Evolutionary conservation across 1,284 basidiomycete genomes (phyloP).

Genomic region (Ceratobasidium papillatum): DNA sequence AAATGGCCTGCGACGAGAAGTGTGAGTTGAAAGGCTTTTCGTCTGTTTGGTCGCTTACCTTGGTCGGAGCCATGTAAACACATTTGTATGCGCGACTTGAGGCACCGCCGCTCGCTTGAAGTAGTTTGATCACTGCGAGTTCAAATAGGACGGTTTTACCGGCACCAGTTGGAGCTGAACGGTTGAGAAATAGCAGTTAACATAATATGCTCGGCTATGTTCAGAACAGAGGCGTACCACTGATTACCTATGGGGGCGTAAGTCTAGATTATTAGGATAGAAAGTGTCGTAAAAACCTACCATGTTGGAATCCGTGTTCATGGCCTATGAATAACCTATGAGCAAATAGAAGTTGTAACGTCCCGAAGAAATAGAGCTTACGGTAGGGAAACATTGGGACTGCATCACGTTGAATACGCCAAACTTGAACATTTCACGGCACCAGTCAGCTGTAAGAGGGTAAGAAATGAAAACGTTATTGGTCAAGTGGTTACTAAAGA

Average conservation of each 20-base stretch:
- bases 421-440: conserved; percentile 84
- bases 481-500: not conserved
- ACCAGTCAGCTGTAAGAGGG: conserved; percentile 72
- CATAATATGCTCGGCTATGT: conserved; percentile 37
- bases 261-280: conserved; percentile 41
- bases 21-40: not conserved
- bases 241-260: conserved; percentile 66
- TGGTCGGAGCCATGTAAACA: conserved; percentile 95
- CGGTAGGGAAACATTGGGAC: conserved; percentile 79
- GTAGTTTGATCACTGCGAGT: conserved; percentile 83
- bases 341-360: not conserved
- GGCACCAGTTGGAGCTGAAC: conserved; percentile 85
- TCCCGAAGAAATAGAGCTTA: conserved; percentile 51
- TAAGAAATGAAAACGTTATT: not conserved
- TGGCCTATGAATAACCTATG: conserved; percentile 59
- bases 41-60: conserved; percentile 60
- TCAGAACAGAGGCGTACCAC: conserved; percentile 60
- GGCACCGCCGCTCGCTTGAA: conserved; percentile 58
- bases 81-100: conserved; percentile 64
- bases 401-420: conserved; percentile 91
- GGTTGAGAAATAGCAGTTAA: not conserved
- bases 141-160: conserved; percentile 96
- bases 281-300: conserved; percentile 54
- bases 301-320: conserved; percentile 75
- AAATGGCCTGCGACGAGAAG: conserved; percentile 75